phyloP scores from a whole-genome alignment of 495 filamentous ascomycete species.

The Cenococcum geophilum region DNA sequence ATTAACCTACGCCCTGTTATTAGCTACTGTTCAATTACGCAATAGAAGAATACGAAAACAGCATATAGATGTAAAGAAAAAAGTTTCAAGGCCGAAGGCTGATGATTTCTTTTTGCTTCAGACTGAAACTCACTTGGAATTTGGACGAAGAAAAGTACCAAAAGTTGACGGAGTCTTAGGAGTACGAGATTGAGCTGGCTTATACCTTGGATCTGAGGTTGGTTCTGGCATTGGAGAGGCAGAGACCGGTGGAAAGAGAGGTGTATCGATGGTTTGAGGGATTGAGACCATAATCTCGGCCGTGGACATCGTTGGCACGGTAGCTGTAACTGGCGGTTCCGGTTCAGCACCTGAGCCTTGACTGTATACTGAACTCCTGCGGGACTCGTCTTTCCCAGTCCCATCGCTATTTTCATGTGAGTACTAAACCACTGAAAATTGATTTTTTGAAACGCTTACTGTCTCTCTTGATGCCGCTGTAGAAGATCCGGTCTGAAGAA shows the following conservation, averaged over 20 bases:
- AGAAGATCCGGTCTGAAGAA: constrained; percentile 75
- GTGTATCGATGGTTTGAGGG: constrained; percentile 12
- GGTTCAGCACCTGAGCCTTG: constrained; percentile 13
- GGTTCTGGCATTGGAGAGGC: constrained; percentile 19
- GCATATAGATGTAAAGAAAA: constrained; percentile 9
- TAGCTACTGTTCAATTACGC: not conserved
- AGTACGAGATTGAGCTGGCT: constrained; percentile 29
- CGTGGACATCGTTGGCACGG: constrained; percentile 12
- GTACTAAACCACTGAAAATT: constrained; percentile 11
- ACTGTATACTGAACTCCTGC: constrained; percentile 14
- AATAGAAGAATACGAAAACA: no score
- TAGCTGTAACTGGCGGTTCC: constrained; percentile 9
- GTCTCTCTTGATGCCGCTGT: constrained; percentile 71
- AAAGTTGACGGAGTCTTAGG: constrained; percentile 27
- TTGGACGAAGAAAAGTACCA: constrained; percentile 24
- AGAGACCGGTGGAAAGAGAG: not conserved
- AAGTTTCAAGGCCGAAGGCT: constrained; percentile 1
- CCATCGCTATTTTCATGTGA: constrained; percentile 22
- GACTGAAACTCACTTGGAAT: constrained; percentile 31
- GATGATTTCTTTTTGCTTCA: not conserved
- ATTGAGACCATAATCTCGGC: constrained; percentile 6
- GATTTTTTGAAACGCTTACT: constrained; percentile 45
- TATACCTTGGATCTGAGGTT: constrained; percentile 31
- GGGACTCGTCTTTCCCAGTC: constrained; percentile 18
- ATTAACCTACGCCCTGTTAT: not conserved